A percentile compares a stretch with the other conserved stretches of the same genome.
These are phyloP conservation scores for Talaromyces sp. DNA, from an alignment of 2,329 filamentous ascomycete genomes.

Conservation along the genomic window DNA sequence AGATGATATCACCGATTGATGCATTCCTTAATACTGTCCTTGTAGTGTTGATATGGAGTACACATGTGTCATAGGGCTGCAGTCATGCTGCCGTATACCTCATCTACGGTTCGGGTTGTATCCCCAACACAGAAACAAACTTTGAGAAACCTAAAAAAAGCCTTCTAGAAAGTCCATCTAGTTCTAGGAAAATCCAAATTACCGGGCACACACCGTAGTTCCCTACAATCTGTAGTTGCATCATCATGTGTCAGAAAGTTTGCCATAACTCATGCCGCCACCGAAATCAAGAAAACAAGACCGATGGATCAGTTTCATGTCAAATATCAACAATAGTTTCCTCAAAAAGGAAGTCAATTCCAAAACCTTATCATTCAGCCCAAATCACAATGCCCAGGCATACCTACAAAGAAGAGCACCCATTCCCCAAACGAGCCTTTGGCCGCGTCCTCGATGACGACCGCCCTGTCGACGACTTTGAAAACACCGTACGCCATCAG, in stretches of 20 bases:
- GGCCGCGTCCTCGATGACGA: slow-evolving; percentile 12
- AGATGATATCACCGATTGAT: too few species aligned
- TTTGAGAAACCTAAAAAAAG: not conserved
- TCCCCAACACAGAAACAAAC: not conserved
- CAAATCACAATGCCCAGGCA: slow-evolving; percentile 3
- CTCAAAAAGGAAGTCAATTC: not conserved
- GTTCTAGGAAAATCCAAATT: not conserved
- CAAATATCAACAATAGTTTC: not conserved
- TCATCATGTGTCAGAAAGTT: slow-evolving; percentile 9
- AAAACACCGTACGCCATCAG: slow-evolving; percentile 7
- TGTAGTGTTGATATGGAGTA: too few species aligned
- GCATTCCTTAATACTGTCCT: not conserved
- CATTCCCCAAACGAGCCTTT: slow-evolving; percentile 10
- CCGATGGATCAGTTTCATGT: not conserved
- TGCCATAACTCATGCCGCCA: not conserved
- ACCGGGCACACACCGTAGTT: not conserved
- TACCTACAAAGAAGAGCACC: slow-evolving; percentile 1
- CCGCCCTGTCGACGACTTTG: slow-evolving; percentile 9
- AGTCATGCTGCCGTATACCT: not conserved
- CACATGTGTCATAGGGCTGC: too few species aligned
- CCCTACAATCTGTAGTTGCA: not conserved
- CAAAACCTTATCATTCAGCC: not conserved
- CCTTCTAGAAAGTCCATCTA: not conserved
- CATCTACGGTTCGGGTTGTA: not conserved
- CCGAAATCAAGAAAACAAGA: not conserved